Base-by-base conservation (phyloP, 176 grass and related monocot species). In the Oryza glaberrima region DNA sequence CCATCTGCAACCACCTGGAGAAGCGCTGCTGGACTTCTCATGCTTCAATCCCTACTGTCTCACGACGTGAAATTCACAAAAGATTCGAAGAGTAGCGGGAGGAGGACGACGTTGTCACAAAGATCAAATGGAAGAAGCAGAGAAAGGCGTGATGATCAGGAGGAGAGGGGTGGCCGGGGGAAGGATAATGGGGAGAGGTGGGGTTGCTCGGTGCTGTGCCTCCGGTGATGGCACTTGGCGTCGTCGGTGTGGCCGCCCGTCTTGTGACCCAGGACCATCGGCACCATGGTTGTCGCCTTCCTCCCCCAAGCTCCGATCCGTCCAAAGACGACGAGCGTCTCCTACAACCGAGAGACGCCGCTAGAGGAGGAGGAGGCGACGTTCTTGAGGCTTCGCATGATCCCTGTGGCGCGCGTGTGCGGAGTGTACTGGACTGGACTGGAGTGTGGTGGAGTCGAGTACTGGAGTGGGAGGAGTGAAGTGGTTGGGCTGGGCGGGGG, bases 261-360 rank as follows among this genome's bases (percentile, higher is more conserved):
- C 67, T 82, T 65, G 56, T 78, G 22, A 56, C 56, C 70, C 61
- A 84, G 40, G 77, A 26, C 84, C 84, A 73, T 52, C 69, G 54
- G 20, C 54, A 80, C 69, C 77, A 86, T 86, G 84, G 58, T 32
- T 72, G 68, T 77, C 78, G 40, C 82, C 73, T 88, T 80, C 49
- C 54, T 80, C 49, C 54, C 77, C 22, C 30, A 32, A 48, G 70
- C 81, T 94, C 91, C 69, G 85, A 88, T 79, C 88, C 82, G 90
- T 79, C 88, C 82, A 89, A 86, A 71, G 58, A 11, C 49, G 40
- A 41, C 40, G 30, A 1, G 30, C 40, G 65, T 65, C 75, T 82
- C 46, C 51, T 82, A 83, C 84, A 75, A 75, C 14, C 13, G 2
- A 44, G 45, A 12, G 77, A 8, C 52, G 17, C 51, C 16, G 30